A percentile compares a stretch with the other conserved stretches of the same genome.
These are phyloP conservation scores for Talaromyces ruber DNA, from an alignment of 495 filamentous ascomycete species.

Conservation along the genomic window DNA sequence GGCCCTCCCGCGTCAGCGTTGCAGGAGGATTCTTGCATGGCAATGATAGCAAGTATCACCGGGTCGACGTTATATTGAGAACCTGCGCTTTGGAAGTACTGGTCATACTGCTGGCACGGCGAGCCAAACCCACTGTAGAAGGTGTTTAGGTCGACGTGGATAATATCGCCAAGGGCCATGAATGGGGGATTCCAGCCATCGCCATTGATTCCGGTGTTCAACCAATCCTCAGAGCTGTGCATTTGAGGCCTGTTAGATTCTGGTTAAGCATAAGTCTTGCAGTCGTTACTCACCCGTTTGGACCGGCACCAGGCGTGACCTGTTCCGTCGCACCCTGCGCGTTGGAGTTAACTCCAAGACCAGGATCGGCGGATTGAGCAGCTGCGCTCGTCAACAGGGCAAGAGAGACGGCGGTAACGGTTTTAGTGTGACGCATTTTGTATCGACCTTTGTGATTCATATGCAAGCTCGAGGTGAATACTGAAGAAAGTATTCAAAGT, in stretches of 20 bases:
- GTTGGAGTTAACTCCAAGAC: constrained; percentile 18
- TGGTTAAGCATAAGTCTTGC: background rate
- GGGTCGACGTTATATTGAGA: constrained; percentile 22
- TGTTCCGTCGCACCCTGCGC: constrained; percentile 20
- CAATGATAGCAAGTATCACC: constrained; percentile 23
- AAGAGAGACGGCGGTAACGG: constrained; percentile 7
- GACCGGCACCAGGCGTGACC: constrained; percentile 17
- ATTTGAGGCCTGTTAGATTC: background rate
- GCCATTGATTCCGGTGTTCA: constrained; percentile 21
- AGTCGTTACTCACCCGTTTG: constrained; percentile 17
- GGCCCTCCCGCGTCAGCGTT: constrained; percentile 22
- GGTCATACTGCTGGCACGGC: constrained; percentile 20
- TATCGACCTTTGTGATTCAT: background rate
- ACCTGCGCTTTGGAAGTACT: constrained; percentile 22
- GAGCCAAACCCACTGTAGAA: constrained; percentile 19
- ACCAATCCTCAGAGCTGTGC: constrained; percentile 24
- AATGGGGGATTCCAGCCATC: constrained; percentile 24
- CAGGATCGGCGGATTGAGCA: constrained; percentile 19
- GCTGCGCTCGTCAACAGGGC: constrained; percentile 2
- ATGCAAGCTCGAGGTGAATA: background rate
- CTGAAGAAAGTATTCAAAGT: background rate
- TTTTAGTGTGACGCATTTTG: constrained; percentile 3
- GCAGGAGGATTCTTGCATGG: constrained; percentile 30
- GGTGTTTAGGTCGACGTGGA: constrained; percentile 16
- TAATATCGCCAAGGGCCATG: constrained; percentile 18